These are phyloP conservation scores for Kandelia obovata DNA, from an alignment of 345 rosid genomes.

Conservation along the genomic window DNA sequence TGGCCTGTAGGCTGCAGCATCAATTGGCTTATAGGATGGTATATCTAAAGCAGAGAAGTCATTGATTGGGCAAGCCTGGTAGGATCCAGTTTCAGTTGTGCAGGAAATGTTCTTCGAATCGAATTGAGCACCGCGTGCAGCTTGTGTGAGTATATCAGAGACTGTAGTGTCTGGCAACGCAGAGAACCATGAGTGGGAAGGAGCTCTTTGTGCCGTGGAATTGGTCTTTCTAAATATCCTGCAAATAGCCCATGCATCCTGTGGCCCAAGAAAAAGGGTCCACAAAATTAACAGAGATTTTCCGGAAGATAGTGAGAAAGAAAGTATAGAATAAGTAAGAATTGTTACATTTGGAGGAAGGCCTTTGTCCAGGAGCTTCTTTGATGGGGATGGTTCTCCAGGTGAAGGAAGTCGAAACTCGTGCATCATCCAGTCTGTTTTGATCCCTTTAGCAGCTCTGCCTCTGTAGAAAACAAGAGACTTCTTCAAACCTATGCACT, in stretches of 20 bases:
- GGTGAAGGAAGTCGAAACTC: conserved; percentile 87
- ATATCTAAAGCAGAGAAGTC: conserved; percentile 33
- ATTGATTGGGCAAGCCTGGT: conserved; percentile 27
- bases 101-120: conserved; percentile 47
- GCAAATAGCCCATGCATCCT: conserved; percentile 98
- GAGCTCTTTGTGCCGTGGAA: conserved; percentile 64
- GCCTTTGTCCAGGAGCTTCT: conserved; percentile 53
- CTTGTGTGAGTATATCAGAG: conserved; percentile 28
- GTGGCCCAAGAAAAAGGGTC: conserved; percentile 2
- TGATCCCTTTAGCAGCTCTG: conserved; percentile 84
- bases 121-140: conserved; percentile 30
- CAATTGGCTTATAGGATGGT: conserved; percentile 26
- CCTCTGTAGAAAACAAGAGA: conserved; percentile 93
- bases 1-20: conserved; percentile 24
- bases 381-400: conserved; percentile 44
- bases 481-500: conserved; percentile 87
- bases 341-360: conserved; percentile 57
- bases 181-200: conserved; percentile 51
- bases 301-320: not conserved
- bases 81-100: conserved; percentile 44
- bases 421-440: conserved; percentile 99
- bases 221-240: conserved; percentile 89
- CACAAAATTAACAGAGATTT: not conserved
- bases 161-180: conserved; percentile 31
- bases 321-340: not conserved